Evolutionary conservation across 305 asterid species (phyloP).

Genomic region (Fraxinus nigra): DNA sequence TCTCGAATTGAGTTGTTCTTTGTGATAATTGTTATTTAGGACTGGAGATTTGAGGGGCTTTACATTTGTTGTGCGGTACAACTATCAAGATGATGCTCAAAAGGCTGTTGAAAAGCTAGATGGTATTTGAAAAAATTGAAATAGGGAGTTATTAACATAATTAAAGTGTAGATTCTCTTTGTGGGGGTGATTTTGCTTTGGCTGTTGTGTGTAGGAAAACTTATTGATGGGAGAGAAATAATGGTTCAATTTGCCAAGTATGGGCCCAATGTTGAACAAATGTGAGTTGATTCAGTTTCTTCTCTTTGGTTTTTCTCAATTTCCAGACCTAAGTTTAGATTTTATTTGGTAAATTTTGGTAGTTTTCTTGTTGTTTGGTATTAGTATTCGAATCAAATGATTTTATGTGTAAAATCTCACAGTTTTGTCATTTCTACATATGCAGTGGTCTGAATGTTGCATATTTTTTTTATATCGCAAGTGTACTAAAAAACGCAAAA

Average conservation of each 20-base stretch:
- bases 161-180: not conserved
- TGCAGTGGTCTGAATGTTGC: not conserved
- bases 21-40: conserved; percentile 32
- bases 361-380: not conserved
- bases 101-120: conserved; percentile 96
- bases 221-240: conserved; percentile 94
- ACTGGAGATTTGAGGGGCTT: conserved; percentile 96
- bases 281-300: conserved; percentile 44
- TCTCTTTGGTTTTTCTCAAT: not conserved
- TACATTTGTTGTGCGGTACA: conserved; percentile 92
- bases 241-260: conserved; percentile 94
- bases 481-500: too few relatives aligned
- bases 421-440: not conserved
- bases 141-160: not conserved
- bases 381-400: not conserved
- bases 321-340: not conserved
- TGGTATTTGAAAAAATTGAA: conserved; percentile 38
- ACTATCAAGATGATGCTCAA: conserved; percentile 89
- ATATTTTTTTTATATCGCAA: too few relatives aligned
- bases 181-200: not conserved
- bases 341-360: not conserved
- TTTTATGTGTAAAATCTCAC: not conserved
- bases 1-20: not conserved
- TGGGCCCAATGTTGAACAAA: conserved; percentile 91
- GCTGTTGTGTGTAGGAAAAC: conserved; percentile 53